Percentiles rank a stretch among this genome's conserved stretches.
Evolutionary conservation across 345 rosid species (phyloP).

Genomic region (Dimocarpus longan): DNA sequence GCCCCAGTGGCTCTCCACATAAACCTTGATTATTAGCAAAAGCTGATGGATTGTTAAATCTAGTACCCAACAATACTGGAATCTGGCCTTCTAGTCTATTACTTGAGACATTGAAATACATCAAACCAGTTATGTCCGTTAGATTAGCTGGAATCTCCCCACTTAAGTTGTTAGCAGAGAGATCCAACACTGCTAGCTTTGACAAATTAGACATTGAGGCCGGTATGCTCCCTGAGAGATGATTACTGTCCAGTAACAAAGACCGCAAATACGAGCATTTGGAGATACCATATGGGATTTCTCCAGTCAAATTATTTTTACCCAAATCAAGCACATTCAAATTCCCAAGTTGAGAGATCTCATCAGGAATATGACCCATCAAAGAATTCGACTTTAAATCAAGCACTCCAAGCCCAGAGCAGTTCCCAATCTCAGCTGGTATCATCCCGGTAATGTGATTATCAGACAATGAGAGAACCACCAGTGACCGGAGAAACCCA

Average conservation of each 20-base stretch:
- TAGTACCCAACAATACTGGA: slow-evolving; percentile 57
- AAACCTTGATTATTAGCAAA: slow-evolving; percentile 59
- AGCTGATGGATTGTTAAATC: slow-evolving; percentile 57
- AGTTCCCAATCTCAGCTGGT: slow-evolving; percentile 82
- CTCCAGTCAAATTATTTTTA: slow-evolving; percentile 67
- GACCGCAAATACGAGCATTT: slow-evolving; percentile 50
- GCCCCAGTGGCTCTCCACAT: slow-evolving; percentile 72
- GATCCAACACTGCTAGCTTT: slow-evolving; percentile 63
- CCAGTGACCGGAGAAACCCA: slow-evolving; percentile 69
- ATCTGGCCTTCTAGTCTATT: slow-evolving; percentile 77
- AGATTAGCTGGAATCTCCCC: slow-evolving; percentile 74
- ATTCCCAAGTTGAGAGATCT: slow-evolving; percentile 56
- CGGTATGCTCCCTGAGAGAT: slow-evolving; percentile 71
- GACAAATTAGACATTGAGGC: slow-evolving; percentile 56
- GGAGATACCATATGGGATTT: slow-evolving; percentile 61
- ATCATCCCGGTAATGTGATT: slow-evolving; percentile 68
- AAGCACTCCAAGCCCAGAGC: slow-evolving; percentile 79
- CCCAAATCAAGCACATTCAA: slow-evolving; percentile 71
- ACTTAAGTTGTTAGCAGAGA: slow-evolving; percentile 74
- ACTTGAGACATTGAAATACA: slow-evolving; percentile 70
- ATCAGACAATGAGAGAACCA: slow-evolving; percentile 66
- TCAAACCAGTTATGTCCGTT: slow-evolving; percentile 46
- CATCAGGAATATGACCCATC: slow-evolving; percentile 69
- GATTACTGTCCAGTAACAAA: slow-evolving; percentile 61
- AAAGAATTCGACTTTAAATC: slow-evolving; percentile 66